Evolutionary conservation across 257 asterid genomes (phyloP).

Genomic region (Cruciata laevipes): DNA sequence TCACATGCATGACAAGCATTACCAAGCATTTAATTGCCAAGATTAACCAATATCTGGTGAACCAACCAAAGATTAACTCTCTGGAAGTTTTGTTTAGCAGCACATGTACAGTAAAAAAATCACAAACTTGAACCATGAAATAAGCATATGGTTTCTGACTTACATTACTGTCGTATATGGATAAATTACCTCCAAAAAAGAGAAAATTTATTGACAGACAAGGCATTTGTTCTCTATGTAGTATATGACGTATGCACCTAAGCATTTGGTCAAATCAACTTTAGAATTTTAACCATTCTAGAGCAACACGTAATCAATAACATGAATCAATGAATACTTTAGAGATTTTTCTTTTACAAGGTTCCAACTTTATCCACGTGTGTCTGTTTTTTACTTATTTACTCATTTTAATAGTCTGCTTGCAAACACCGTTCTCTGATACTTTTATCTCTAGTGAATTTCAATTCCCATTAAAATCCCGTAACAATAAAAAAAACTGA

Average conservation of each 20-base stretch:
- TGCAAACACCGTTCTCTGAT: background rate
- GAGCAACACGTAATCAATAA: background rate
- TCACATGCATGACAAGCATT: no score
- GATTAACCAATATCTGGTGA: no score
- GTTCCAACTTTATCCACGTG: background rate
- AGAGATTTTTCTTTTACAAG: background rate
- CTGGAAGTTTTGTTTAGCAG: no score
- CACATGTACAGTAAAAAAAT: no score
- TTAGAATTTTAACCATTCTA: background rate
- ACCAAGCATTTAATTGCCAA: no score
- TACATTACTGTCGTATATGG: no score
- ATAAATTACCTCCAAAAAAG: no score
- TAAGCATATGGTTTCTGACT: no score
- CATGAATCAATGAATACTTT: background rate
- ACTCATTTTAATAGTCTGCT: background rate
- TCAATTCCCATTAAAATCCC: background rate
- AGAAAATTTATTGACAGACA: background rate
- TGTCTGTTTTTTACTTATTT: background rate
- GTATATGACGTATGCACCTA: background rate
- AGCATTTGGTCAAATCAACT: no score
- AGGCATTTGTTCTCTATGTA: background rate
- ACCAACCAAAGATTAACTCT: no score
- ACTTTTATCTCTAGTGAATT: background rate
- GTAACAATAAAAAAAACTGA: background rate
- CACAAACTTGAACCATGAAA: no score